phyloP scores from a whole-genome alignment of 371 early-diverging fungal genomes.

The Choanephora cucurbitarum region DNA sequence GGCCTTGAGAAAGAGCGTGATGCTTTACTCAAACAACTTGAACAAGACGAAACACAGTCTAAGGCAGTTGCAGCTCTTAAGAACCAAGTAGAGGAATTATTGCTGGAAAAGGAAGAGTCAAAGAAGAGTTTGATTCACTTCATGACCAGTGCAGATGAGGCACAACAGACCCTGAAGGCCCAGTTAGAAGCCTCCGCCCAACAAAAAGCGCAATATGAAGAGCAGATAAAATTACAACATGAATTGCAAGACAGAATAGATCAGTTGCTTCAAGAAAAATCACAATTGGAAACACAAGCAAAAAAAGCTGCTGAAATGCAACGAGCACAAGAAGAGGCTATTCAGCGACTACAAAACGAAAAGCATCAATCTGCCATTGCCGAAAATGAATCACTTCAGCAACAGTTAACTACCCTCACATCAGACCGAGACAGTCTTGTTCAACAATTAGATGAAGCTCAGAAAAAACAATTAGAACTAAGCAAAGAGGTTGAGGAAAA shows the following conservation, averaged over 20 bases:
- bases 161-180: conserved; percentile 18
- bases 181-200: conserved; percentile 35
- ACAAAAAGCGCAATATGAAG: conserved; percentile 14
- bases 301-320: not conserved
- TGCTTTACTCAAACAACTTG: conserved; percentile 19
- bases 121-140: conserved; percentile 44
- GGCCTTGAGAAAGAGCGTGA: conserved; percentile 39
- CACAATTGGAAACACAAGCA: conserved; percentile 4
- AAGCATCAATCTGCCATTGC: not conserved
- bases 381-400: conserved; percentile 23
- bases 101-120: conserved; percentile 47
- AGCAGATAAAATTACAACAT: not conserved
- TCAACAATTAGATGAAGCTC: not conserved
- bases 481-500: conserved; percentile 18
- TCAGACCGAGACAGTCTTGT: not conserved
- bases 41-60: conserved; percentile 10
- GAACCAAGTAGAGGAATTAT: conserved; percentile 46
- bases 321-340: conserved; percentile 7
- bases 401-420: no score
- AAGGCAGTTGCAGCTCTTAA: conserved; percentile 29
- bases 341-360: not conserved
- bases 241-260: conserved; percentile 7
- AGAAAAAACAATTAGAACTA: conserved; percentile 3
- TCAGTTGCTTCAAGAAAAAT: not conserved
- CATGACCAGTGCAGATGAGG: conserved; percentile 45